Percentiles rank a stretch among this genome's conserved stretches.
phyloP scores from a whole-genome alignment of 345 rosid species.

The Salix arbutifolia region DNA sequence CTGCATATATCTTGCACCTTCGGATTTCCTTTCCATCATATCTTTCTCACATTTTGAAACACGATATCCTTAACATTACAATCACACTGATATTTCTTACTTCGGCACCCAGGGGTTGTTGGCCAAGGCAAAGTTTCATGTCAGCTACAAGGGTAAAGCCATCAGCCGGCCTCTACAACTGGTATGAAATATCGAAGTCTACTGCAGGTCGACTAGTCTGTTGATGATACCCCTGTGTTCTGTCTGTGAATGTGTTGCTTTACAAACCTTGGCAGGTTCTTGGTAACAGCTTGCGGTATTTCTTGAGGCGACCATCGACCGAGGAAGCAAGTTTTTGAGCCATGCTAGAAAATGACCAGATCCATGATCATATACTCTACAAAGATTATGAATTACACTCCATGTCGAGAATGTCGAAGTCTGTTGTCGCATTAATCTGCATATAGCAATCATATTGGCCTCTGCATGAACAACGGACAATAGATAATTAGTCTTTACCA shows the following conservation, averaged over 20 bases:
- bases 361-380: not conserved
- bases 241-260: not conserved
- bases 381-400: not conserved
- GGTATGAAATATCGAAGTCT: conserved; percentile 35
- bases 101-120: conserved; percentile 57
- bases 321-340: conserved; percentile 73
- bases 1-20: not conserved
- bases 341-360: conserved; percentile 6
- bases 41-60: not conserved
- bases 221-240: not conserved
- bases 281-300: conserved; percentile 67
- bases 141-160: conserved; percentile 78
- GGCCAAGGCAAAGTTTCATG: conserved; percentile 96
- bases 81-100: not conserved
- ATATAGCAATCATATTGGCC: not conserved
- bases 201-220: not conserved
- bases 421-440: not conserved
- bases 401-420: not conserved
- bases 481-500: not conserved
- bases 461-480: not conserved
- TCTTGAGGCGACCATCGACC: conserved; percentile 74
- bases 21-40: not conserved
- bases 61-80: not conserved
- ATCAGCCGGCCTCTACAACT: conserved; percentile 87
- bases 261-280: conserved; percentile 48